Conservation (phyloP, 164 flowering plant genomes). For the Malania oleifera region DNA sequence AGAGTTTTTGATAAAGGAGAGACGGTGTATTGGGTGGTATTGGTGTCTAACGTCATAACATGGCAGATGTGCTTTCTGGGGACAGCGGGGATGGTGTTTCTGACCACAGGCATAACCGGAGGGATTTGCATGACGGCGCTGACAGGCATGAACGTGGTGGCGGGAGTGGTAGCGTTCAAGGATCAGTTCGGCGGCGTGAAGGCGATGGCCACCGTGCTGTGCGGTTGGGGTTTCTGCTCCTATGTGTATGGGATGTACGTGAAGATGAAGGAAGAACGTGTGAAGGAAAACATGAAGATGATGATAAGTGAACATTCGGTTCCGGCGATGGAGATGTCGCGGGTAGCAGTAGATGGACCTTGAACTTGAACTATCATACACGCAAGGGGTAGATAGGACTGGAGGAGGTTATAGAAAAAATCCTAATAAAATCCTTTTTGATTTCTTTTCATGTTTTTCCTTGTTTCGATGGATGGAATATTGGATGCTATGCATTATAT, state of each 20-base stretch:
- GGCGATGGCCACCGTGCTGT: constrained; percentile 57
- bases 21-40: constrained; percentile 36
- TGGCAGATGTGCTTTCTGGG: constrained; percentile 87
- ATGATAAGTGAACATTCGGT: too few species aligned
- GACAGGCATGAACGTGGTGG: constrained; percentile 55
- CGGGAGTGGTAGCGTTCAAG: constrained; percentile 55
- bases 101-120: constrained; percentile 64
- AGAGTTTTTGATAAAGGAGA: constrained; percentile 37
- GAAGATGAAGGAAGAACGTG: constrained; percentile 12
- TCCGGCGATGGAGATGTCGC: constrained; percentile 12
- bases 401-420: too few species aligned
- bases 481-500: too few species aligned
- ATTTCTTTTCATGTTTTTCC: too few species aligned
- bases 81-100: constrained; percentile 74
- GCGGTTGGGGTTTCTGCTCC: constrained; percentile 75
- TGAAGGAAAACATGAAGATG: constrained; percentile 1
- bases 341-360: too few species aligned
- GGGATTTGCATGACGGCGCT: constrained; percentile 85
- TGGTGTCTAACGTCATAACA: constrained; percentile 32
- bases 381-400: too few species aligned
- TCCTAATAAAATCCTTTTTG: too few species aligned
- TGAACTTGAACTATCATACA: too few species aligned
- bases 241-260: constrained; percentile 60
- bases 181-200: constrained; percentile 57
- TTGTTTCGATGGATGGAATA: too few species aligned